Base-by-base conservation (phyloP, 768 basidiomycete species). In the Collybia nuda region DNA sequence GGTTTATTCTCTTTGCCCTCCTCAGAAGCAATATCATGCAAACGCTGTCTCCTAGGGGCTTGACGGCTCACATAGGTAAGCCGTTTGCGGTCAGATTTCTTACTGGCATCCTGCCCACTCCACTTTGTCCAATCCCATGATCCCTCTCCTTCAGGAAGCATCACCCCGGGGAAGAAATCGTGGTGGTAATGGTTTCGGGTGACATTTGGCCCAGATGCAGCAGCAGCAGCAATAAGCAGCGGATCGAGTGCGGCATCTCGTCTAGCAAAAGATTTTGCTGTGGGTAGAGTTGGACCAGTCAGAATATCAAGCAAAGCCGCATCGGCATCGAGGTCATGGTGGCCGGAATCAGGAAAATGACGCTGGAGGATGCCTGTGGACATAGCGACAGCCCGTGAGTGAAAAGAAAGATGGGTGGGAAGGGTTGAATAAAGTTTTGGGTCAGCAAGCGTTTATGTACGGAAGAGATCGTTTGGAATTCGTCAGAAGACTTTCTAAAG, bases 111-210 rank as follows among this genome's bases (percentile, higher is more conserved):
- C 43, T 77, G 77, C 0, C 72, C 71, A 41, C 70, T 67, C 65
- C 75, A 83, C 56, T 78, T 82, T 35, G 80, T 73, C 81, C 79
- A 82, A 60, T 84, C 81, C 71, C 75, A 79, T 11, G 76, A 66
- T 8, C 75, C 78, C 58, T 84, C 79, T 11, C 75, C 71, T 49
- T 73, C 72, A 24, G 75, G 79, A 37, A 80, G 69, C 62, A 74
- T 73, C 23, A 80, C 75, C 0, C 76, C 78, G 0, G 86, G 85
- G 58, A 84, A 84, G 66, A 86, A 83, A 59, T 88, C 86, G 65
- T 95, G 93, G 43, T 85, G 79, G 61, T 88, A 90, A 65, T 95
- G 93, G 59, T 93, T 90, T 40, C 90, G 79, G 35, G 93, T 93
- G 48, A 88, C 77, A 54, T 90, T 81, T 8, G 88, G 86, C 3